phyloP scores from a whole-genome alignment of 2,329 filamentous ascomycete genomes.

The Phaeosphaeria sp. region DNA sequence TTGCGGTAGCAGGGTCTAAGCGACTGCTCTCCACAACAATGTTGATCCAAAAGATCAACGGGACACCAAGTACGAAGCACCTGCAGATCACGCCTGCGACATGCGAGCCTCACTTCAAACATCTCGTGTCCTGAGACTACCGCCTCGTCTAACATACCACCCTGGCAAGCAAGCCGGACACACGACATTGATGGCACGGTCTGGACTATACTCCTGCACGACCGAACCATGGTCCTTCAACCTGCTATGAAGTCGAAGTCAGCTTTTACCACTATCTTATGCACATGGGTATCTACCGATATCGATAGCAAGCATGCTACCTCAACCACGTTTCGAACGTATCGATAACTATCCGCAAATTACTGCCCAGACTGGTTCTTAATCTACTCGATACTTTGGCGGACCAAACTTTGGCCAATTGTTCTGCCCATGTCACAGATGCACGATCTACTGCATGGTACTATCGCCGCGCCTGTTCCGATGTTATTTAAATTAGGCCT shows the following conservation, averaged over 20 bases:
- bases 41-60: background rate
- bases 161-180: background rate
- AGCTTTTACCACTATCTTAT: background rate
- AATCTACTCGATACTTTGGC: background rate
- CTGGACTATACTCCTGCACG: background rate
- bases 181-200: background rate
- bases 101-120: background rate
- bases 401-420: background rate
- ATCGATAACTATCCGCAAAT: background rate
- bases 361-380: background rate
- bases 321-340: background rate
- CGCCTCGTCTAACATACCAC: background rate
- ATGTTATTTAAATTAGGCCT: background rate
- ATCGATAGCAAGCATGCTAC: background rate
- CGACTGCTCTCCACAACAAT: background rate
- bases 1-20: too few species aligned
- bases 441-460: background rate
- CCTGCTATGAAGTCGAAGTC: background rate
- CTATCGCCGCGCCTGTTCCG: background rate
- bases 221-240: background rate
- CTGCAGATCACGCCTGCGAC: background rate
- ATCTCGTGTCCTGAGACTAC: background rate
- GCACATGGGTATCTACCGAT: background rate
- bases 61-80: background rate
- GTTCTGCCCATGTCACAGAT: background rate